Evolutionary conservation across 352 stramenopile species (phyloP).

Genomic region (Blastocystis sp.): DNA sequence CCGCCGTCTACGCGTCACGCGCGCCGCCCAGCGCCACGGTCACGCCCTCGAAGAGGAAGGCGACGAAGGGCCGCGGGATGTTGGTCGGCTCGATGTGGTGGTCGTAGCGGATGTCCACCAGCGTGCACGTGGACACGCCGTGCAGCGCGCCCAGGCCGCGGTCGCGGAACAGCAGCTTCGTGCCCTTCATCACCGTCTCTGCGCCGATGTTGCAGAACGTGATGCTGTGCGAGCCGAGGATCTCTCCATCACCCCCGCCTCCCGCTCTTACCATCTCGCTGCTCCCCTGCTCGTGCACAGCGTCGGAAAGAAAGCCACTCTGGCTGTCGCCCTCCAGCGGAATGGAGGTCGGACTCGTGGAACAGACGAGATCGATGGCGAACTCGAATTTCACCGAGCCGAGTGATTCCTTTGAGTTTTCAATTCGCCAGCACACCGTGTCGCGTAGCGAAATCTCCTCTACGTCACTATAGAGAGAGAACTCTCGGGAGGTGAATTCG

Average conservation of each 20-base stretch:
- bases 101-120: slow-evolving; percentile 55
- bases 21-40: background rate
- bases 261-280: background rate
- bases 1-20: slow-evolving; percentile 5
- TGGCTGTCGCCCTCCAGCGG: background rate
- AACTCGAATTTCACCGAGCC: slow-evolving; percentile 46
- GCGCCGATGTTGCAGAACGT: slow-evolving; percentile 28
- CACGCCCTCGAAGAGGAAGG: slow-evolving; percentile 35
- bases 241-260: background rate
- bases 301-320: background rate
- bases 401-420: slow-evolving; percentile 44
- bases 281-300: background rate
- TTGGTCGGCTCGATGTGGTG: background rate
- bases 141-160: slow-evolving; percentile 27
- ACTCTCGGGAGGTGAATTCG: slow-evolving; percentile 37
- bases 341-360: background rate
- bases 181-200: slow-evolving; percentile 21
- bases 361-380: slow-evolving; percentile 18
- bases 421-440: slow-evolving; percentile 47
- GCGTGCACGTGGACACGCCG: slow-evolving; percentile 27
- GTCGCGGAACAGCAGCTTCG: slow-evolving; percentile 38
- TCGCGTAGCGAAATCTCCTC: slow-evolving; percentile 46
- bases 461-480: slow-evolving; percentile 33
- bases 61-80: slow-evolving; percentile 17
- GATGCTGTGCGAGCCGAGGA: slow-evolving; percentile 44